These are phyloP conservation scores for Psilocybe sp. DNA, from an alignment of 768 basidiomycete genomes.

Conservation along the genomic window DNA sequence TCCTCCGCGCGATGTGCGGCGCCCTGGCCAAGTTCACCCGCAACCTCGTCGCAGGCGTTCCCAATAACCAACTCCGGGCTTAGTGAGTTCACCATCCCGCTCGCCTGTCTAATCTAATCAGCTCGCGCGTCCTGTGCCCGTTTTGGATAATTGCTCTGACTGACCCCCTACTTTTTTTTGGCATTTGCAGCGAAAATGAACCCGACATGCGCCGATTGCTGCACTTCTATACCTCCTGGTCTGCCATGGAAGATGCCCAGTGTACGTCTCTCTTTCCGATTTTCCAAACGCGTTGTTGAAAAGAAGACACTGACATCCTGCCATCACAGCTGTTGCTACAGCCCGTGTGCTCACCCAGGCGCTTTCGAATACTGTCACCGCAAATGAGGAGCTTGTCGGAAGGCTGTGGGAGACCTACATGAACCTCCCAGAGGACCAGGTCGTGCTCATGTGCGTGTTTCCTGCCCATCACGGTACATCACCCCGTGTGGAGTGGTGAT, in stretches of 20 bases:
- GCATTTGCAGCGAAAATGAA: slow-evolving; percentile 59
- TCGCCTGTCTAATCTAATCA: slow-evolving; percentile 5
- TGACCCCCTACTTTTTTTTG: slow-evolving; percentile 3
- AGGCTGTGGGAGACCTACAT: slow-evolving; percentile 65
- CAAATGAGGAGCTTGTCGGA: slow-evolving; percentile 56
- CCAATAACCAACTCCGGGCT: slow-evolving; percentile 66
- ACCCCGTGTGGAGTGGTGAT: slow-evolving; percentile 4
- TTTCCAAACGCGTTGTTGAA: neutral
- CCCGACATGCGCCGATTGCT: slow-evolving; percentile 64
- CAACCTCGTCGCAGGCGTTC: slow-evolving; percentile 77
- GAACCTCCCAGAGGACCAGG: slow-evolving; percentile 67
- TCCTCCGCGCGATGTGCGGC: slow-evolving; percentile 39
- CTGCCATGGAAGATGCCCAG: slow-evolving; percentile 56
- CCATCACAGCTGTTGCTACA: slow-evolving; percentile 49
- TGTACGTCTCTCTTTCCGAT: slow-evolving; percentile 36
- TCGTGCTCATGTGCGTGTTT: slow-evolving; percentile 64
- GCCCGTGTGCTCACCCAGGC: slow-evolving; percentile 73
- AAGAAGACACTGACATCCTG: slow-evolving; percentile 8
- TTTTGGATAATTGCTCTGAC: neutral
- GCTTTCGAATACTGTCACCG: slow-evolving; percentile 82
- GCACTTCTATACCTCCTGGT: slow-evolving; percentile 76
- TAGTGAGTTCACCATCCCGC: slow-evolving; percentile 52
- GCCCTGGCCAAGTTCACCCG: slow-evolving; percentile 75
- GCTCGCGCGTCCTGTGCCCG: neutral
- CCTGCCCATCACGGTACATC: slow-evolving; percentile 1